A percentile compares a stretch with the other conserved stretches of the same genome.
Evolutionary conservation across 495 filamentous ascomycete species (phyloP).

Genomic region (Terfezia claveryi): DNA sequence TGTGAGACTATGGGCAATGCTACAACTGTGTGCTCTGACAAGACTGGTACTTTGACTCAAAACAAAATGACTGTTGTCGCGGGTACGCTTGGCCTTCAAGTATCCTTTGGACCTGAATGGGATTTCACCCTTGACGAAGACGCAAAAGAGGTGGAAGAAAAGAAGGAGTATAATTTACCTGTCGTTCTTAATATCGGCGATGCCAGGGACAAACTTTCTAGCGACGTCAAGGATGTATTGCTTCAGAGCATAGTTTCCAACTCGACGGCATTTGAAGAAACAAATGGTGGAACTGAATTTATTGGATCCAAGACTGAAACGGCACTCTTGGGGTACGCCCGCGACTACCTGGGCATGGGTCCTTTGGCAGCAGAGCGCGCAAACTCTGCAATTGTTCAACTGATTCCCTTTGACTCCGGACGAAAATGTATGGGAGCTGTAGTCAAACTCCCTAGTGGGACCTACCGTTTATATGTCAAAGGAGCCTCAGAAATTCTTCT

Average conservation of each 20-base stretch:
- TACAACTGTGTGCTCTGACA: conserved; percentile 67
- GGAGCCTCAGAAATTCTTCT: conserved; percentile 75
- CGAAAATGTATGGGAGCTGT: conserved; percentile 80
- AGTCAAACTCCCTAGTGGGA: conserved; percentile 39
- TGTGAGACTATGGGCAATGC: conserved; percentile 83
- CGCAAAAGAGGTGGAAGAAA: conserved; percentile 11
- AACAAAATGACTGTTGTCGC: conserved; percentile 56
- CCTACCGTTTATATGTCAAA: conserved; percentile 57
- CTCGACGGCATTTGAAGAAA: conserved; percentile 54
- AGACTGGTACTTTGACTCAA: conserved; percentile 61
- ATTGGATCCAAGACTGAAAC: conserved; percentile 61
- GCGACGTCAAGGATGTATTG: conserved; percentile 32
- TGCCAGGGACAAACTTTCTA: conserved; percentile 31
- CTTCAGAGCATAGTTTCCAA: conserved; percentile 46
- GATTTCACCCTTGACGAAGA: conserved; percentile 8
- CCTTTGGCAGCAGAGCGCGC: conserved; percentile 34
- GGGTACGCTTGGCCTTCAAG: conserved; percentile 40
- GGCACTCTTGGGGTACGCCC: conserved; percentile 42
- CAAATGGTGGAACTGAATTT: conserved; percentile 35
- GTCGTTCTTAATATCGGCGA: conserved; percentile 20
- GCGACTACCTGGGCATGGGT: conserved; percentile 40
- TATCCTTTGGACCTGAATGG: conserved; percentile 24
- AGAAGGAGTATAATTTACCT: conserved; percentile 4
- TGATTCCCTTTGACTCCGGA: conserved; percentile 67
- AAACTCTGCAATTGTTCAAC: conserved; percentile 39